phyloP scores from a whole-genome alignment of 305 asterid species.

The Nicotiana rustica region DNA sequence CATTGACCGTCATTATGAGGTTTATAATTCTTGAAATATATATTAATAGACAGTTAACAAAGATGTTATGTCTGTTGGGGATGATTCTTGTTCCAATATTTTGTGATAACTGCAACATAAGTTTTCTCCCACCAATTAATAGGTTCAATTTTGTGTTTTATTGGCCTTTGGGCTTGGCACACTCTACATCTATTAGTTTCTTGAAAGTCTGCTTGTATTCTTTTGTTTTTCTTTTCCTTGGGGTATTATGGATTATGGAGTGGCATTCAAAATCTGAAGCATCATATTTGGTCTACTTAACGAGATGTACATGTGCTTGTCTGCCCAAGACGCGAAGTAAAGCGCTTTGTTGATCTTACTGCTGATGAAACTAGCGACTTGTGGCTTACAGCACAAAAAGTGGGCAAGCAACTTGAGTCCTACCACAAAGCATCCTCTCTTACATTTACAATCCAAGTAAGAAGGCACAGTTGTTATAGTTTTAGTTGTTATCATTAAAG shows the following conservation, averaged over 20 bases:
- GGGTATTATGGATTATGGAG: neutral
- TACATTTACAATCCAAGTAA: slow-evolving; percentile 89
- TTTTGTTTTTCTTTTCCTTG: slow-evolving; percentile 28
- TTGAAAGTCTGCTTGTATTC: neutral
- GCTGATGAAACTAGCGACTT: slow-evolving; percentile 86
- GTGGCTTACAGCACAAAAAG: slow-evolving; percentile 84
- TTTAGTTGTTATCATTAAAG: slow-evolving; percentile 3
- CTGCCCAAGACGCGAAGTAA: slow-evolving; percentile 91
- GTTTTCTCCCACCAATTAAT: neutral
- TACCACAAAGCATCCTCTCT: slow-evolving; percentile 94
- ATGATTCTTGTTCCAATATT: slow-evolving; percentile 2
- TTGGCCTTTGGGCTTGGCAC: neutral
- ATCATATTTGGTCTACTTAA: slow-evolving; percentile 61
- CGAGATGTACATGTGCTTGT: slow-evolving; percentile 85
- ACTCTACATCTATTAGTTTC: slow-evolving; percentile 16
- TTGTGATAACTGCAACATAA: neutral
- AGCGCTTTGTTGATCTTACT: slow-evolving; percentile 85
- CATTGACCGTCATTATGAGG: slow-evolving; percentile 3
- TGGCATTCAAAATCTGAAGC: neutral
- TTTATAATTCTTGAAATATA: neutral
- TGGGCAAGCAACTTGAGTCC: slow-evolving; percentile 82
- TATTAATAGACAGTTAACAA: slow-evolving; percentile 14
- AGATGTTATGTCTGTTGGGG: neutral
- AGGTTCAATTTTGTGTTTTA: slow-evolving; percentile 23
- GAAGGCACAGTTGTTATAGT: slow-evolving; percentile 31